Evolutionary conservation across 2,329 filamentous ascomycete species (phyloP).

Genomic region (Pseudogymnoascus sp.): DNA sequence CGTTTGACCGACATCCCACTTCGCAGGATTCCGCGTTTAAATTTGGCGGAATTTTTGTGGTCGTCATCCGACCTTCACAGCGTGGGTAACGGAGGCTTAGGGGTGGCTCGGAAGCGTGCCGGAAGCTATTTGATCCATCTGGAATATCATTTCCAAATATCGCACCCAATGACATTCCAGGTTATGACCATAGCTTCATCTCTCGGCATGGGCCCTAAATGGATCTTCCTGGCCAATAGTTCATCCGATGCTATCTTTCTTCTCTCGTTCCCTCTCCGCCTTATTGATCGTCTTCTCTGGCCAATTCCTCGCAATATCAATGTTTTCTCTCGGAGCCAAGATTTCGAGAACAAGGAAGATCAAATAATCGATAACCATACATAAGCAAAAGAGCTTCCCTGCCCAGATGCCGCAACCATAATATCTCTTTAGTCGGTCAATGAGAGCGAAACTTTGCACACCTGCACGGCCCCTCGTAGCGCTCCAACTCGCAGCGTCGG

Average conservation of each 20-base stretch:
- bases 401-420: conserved; percentile 99
- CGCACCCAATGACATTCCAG: not conserved
- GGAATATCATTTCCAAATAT: not conserved
- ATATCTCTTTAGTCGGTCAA: conserved; percentile 90
- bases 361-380: conserved; percentile 88
- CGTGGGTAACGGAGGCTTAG: not conserved
- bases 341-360: conserved; percentile 84
- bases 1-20: not conserved
- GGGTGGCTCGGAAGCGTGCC: not conserved
- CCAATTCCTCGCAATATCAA: conserved; percentile 89
- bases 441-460: conserved; percentile 81
- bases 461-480: conserved; percentile 60
- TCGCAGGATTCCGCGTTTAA: too few species aligned
- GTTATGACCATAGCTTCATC: not conserved
- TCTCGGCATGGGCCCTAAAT: not conserved
- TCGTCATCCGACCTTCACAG: not conserved
- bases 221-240: not conserved
- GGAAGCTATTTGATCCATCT: not conserved
- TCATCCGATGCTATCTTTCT: conserved; percentile 3
- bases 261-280: conserved; percentile 8
- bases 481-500: conserved; percentile 53
- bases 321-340: conserved; percentile 73
- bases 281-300: conserved; percentile 55
- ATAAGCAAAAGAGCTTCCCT: conserved; percentile 92
- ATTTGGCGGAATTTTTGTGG: not conserved